Evolutionary conservation across 1,284 basidiomycete genomes (phyloP).

Genomic region (Leccinum griseonigrum): DNA sequence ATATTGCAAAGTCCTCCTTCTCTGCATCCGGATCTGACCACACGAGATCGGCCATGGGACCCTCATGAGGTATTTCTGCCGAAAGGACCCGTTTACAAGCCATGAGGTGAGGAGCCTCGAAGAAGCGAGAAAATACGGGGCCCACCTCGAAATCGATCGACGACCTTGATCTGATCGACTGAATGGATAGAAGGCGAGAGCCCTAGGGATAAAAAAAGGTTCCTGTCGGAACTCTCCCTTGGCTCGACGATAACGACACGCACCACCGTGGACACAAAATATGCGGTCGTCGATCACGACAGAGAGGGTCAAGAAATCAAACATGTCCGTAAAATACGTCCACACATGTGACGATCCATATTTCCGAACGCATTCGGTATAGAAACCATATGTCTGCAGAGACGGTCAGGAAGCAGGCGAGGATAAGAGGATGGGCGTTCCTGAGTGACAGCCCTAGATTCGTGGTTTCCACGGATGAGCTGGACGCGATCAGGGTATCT

Average conservation of each 20-base stretch:
- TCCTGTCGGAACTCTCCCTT: conserved; percentile 1
- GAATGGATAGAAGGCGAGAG: conserved; percentile 98
- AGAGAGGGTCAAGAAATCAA: conserved; percentile 96
- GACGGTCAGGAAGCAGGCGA: conserved; percentile 20
- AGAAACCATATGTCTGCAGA: conserved; percentile 95
- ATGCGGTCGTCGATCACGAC: conserved; percentile 99
- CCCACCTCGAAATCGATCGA: conserved; percentile 91
- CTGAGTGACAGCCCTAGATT: conserved; percentile 97
- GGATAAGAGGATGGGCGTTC: conserved; percentile 42
- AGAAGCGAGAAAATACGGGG: conserved; percentile 17
- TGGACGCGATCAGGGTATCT: conserved; percentile 97
- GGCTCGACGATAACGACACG: conserved; percentile 21
- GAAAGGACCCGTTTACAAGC: conserved; percentile 12
- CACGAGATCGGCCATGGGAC: conserved; percentile 99
- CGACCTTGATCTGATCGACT: conserved; percentile 99
- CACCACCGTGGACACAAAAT: conserved; percentile 98
- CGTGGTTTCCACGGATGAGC: conserved; percentile 97
- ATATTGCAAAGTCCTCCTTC: conserved; percentile 99
- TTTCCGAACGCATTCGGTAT: conserved; percentile 97
- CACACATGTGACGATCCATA: conserved; percentile 96
- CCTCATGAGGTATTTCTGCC: conserved; percentile 97
- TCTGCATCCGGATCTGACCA: conserved; percentile 99
- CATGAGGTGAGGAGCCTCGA: conserved; percentile 24
- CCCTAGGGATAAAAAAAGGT: conserved; percentile 44
- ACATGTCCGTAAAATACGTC: conserved; percentile 99